Conservation (phyloP, 345 rosid species). For the Psidium guajava region DNA sequence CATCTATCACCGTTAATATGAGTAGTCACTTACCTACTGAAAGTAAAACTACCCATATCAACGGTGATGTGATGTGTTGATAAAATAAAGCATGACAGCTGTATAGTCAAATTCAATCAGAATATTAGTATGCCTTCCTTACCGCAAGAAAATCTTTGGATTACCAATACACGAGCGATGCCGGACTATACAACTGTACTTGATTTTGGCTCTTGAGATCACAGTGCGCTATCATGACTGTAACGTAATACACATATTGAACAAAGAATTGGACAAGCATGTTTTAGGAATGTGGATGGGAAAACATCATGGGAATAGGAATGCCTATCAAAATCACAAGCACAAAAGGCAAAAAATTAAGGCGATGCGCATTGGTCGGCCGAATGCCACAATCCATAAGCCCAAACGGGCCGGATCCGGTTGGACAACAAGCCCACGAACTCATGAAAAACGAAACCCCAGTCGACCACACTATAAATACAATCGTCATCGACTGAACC, state of each 20-base stretch:
- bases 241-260: not conserved
- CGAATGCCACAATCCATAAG: not conserved
- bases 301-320: not conserved
- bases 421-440: not conserved
- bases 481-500: not conserved
- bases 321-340: not conserved
- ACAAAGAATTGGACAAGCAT: not conserved
- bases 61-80: accelerated
- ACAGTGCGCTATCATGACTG: not conserved
- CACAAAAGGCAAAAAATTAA: not conserved
- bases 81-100: not conserved
- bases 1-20: not conserved
- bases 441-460: not conserved
- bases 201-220: not conserved
- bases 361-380: not conserved
- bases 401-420: not conserved
- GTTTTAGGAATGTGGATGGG: not conserved
- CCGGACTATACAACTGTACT: not conserved
- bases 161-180: not conserved
- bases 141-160: not conserved
- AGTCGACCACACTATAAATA: not conserved
- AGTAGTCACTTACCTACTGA: not conserved
- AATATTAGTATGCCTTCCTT: not conserved
- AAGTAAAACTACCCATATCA: not conserved
- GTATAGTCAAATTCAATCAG: not conserved